Evolutionary conservation across 1,284 basidiomycete genomes (phyloP), one percentile per base, ranked within the genome.

Genomic region (Jaminaea rosea): DNA sequence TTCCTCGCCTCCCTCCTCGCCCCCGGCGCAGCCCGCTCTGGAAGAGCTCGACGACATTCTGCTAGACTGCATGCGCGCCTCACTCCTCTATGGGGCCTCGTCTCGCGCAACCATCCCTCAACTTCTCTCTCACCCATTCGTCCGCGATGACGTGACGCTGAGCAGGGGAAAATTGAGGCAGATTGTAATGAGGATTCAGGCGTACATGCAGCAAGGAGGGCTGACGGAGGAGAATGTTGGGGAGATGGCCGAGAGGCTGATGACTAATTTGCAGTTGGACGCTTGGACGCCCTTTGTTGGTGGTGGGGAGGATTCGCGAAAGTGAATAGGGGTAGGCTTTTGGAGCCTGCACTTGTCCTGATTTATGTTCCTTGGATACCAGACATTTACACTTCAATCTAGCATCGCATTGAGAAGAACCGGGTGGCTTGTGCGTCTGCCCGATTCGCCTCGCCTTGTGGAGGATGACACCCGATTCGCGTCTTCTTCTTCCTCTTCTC

Each of bases 51-150:
- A 84, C 49, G 73, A 72, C 49, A 83, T 83, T 63, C 81, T 89
- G 42, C 82, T 90, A 53, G 78, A 77, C 48, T 83, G 82, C 45
- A 86, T 92, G 76, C 81, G 83, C 73, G 81, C 79, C 50, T 90
- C 89, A 69, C 72, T 93, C 60, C 77, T 76, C 46, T 81, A 87
- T 58, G 80, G 82, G 58, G 82, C 86, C 17, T 88, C 87, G 75
- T 82, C 85, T 59, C 77, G 89, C 39, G 82, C 83, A 53, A 83
- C 84, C n/a, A 91, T 93, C 62, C 87, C 87, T 1, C 82, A 78
- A 54, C 62, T 80, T 42, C 60, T 80, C 23, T 50, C 65, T 21
- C 75, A 78, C 60, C 73, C 75, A 29, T 78, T 78, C 56, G 61
- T 79, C 52, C 44, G 55, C 19, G 27, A 52, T n/a, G 50, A 52